A percentile compares a stretch with the other conserved stretches of the same genome.
phyloP scores from a whole-genome alignment of 768 basidiomycete genomes.

The Thelephora ganbajun region DNA sequence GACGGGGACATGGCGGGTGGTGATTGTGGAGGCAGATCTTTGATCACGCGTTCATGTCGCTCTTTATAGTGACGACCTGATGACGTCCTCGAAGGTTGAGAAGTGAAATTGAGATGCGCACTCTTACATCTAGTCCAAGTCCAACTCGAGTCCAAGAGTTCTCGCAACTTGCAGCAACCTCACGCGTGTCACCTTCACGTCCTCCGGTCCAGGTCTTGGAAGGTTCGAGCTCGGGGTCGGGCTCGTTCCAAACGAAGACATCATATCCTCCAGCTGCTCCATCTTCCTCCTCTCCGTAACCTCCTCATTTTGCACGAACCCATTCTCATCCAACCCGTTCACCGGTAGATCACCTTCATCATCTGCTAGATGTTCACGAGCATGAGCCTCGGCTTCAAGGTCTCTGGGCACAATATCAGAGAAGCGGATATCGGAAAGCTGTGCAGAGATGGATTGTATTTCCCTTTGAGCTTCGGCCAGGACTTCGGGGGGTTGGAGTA shows the following conservation, averaged over 20 bases:
- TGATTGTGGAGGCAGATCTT: conserved; percentile 4
- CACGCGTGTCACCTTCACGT: conserved; percentile 6
- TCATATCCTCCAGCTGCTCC: conserved; percentile 43
- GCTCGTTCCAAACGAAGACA: conserved; percentile 25
- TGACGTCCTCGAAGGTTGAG: too few relatives aligned
- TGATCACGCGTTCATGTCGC: too few relatives aligned
- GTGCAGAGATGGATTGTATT: conserved; percentile 36
- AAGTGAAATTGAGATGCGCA: too few relatives aligned
- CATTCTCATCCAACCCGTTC: conserved; percentile 8
- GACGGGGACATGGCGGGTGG: conserved; percentile 26
- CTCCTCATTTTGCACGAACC: conserved; percentile 25
- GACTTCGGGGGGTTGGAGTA: conserved; percentile 8
- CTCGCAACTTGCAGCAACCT: too few relatives aligned
- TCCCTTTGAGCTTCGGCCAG: conserved; percentile 16
- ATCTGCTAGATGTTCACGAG: conserved; percentile 39
- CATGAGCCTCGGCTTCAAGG: conserved; percentile 67
- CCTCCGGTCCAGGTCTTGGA: conserved; percentile 10
- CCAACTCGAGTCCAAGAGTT: too few relatives aligned
- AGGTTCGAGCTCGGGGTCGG: not conserved
- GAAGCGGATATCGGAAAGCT: conserved; percentile 49
- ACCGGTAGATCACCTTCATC: conserved; percentile 10
- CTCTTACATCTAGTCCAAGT: too few relatives aligned
- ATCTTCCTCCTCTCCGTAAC: conserved; percentile 32
- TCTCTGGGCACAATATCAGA: conserved; percentile 66
- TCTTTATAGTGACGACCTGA: too few relatives aligned